Conservation (phyloP, 2,329 filamentous ascomycete species). For the Juglanconis juglandina region DNA sequence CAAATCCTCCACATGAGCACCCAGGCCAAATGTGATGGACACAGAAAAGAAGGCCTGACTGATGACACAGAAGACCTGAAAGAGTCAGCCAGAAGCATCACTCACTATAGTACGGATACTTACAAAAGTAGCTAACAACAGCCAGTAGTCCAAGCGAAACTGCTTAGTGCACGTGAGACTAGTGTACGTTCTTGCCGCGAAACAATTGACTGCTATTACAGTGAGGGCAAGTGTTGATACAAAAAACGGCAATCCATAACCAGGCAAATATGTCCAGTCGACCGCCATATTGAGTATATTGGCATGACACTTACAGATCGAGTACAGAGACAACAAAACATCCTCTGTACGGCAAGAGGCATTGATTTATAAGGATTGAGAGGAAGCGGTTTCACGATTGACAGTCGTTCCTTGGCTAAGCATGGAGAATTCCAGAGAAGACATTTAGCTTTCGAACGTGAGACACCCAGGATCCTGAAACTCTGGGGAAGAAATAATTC, state of each 20-base stretch:
- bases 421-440: background rate
- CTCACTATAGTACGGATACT: background rate
- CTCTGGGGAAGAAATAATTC: background rate
- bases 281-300: background rate
- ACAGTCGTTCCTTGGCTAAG: too few relatives aligned
- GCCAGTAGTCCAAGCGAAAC: slow-evolving; percentile 6
- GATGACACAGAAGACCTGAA: background rate
- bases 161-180: background rate
- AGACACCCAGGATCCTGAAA: background rate
- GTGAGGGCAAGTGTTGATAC: background rate
- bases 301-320: background rate
- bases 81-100: background rate
- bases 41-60: background rate
- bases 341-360: background rate
- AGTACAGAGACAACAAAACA: too few relatives aligned
- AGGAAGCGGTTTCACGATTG: too few relatives aligned
- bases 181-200: background rate
- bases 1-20: background rate
- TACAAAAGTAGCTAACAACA: background rate
- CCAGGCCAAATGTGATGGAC: background rate
- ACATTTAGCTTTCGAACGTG: background rate
- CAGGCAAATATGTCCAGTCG: background rate
- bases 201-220: background rate
- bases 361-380: too few relatives aligned
- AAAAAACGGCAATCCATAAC: background rate